Percentiles rank a stretch among this genome's conserved stretches.
Conservation (phyloP, 2,329 filamentous ascomycete species). For the Calonectria pauciramosa region DNA sequence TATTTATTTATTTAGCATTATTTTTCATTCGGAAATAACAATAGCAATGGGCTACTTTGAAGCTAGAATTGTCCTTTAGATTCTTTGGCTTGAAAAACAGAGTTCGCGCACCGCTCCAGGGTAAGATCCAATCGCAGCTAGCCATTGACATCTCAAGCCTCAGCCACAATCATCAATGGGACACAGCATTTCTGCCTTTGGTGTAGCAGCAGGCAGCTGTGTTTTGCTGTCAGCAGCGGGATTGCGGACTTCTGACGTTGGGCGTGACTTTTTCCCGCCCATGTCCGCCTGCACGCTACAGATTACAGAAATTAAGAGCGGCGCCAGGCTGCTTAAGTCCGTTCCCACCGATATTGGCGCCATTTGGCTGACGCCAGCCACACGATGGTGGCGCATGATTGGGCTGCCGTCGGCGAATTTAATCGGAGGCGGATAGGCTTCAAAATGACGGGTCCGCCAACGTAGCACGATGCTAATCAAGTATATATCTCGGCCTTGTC, state of each 20-base stretch:
- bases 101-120: background rate
- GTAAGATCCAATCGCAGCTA: background rate
- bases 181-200: background rate
- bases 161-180: background rate
- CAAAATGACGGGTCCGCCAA: background rate
- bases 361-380: constrained; percentile 32
- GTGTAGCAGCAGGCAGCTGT: background rate
- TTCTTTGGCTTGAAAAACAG: background rate
- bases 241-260: constrained; percentile 12
- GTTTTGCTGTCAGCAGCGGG: background rate
- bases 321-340: constrained; percentile 12
- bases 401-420: background rate
- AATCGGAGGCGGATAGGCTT: background rate
- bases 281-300: background rate
- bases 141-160: background rate
- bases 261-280: background rate
- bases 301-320: background rate
- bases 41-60: no score
- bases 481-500: constrained; percentile 7
- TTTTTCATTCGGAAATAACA: background rate
- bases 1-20: background rate
- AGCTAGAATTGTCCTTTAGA: no score
- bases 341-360: constrained; percentile 4
- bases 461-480: background rate
- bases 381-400: background rate